Evolutionary conservation across 2,329 filamentous ascomycete species (phyloP), one percentile per base, ranked within the genome.

Genomic region (Epicoccum sorghinum): DNA sequence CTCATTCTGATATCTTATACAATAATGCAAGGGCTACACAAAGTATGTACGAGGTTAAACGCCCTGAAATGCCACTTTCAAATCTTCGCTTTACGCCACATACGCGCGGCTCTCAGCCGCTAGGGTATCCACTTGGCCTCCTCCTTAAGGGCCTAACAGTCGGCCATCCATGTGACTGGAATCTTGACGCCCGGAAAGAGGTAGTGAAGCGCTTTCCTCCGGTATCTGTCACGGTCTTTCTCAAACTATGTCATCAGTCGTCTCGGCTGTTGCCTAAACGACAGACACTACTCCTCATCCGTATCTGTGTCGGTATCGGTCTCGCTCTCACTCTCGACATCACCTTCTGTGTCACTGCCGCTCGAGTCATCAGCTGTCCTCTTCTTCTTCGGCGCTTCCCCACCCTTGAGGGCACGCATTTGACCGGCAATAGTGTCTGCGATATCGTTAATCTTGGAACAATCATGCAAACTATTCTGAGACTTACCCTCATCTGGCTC

Each of bases 401-500:
- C 89, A 10, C 87, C 88, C 80, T 95, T 96, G 57, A 96, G 85
- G 10, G 89, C 89, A 59, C 88, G 87, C 90, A 96, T 95, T 77
- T 96, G 91, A 57, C 92, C 92, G 43, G 92, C 93, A 63, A 97
- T 82, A 2, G 91, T 92, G 77, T 96, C 91, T 96, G 51, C 66
- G 56, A 47, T 53, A 23, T 45, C 37, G 57, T 76, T 61, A 76
- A 68, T 52, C 22, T 6, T n/a, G 14, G 10, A 14, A 10, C 5
- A n/a, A 6, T 18, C 9, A n/a, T 33, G 33, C 3, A 18, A 25
- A 7, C 14, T 23, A 10, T 4, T 12, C 24, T 22, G 12, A 10
- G n/a, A 59, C 51, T 44, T 49, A 96, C 95, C 95, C 82, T 99
- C 95, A 60, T 98, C 95, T 32, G 96, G 95, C 75, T 99, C 95